A percentile compares a stretch with the other conserved stretches of the same genome.
Conservation (phyloP, 2,329 filamentous ascomycete species). For the Penicillium aurantiogriseum region DNA sequence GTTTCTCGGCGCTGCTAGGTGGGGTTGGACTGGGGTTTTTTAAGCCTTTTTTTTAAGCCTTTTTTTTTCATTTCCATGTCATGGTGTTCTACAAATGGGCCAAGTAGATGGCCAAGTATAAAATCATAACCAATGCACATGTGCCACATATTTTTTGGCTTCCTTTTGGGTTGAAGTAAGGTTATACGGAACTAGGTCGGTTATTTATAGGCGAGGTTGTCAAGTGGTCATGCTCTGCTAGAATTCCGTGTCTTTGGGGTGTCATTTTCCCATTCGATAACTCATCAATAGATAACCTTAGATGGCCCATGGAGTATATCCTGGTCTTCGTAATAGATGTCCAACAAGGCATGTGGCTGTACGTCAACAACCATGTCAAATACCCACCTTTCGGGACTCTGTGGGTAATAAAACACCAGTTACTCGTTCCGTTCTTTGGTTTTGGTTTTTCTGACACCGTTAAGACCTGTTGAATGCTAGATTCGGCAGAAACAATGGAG, state of each 20-base stretch:
- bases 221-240: not conserved
- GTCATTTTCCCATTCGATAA: not conserved
- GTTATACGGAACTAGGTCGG: not conserved
- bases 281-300: too few relatives aligned
- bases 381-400: not conserved
- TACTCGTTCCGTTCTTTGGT: not conserved
- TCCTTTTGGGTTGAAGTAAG: not conserved
- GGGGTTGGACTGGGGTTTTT: not conserved
- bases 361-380: not conserved
- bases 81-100: not conserved
- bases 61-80: not conserved
- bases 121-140: slow-evolving; percentile 4
- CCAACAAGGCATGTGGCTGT: not conserved
- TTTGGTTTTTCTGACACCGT: too few relatives aligned
- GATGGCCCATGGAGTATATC: not conserved
- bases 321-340: not conserved
- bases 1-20: slow-evolving; percentile 7
- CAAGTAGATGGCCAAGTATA: not conserved
- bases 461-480: too few relatives aligned
- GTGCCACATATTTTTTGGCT: not conserved
- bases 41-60: not conserved
- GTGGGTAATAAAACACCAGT: not conserved
- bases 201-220: not conserved
- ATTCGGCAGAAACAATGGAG: not conserved
- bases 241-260: not conserved